Conservation (phyloP, 495 filamentous ascomycete genomes). For the Bacidia gigantensis region DNA sequence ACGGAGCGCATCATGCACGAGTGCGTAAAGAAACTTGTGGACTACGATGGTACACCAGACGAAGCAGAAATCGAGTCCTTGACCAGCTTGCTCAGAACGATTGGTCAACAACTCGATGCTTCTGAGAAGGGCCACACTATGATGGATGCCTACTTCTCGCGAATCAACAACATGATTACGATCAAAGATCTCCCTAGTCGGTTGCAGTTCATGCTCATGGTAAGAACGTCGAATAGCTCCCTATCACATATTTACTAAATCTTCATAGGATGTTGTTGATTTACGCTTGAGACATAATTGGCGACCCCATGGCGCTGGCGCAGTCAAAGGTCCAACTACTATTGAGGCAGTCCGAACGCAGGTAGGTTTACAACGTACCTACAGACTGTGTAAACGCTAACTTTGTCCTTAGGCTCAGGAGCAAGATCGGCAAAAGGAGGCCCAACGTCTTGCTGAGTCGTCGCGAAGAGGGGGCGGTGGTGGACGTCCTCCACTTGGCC, state of each 20-base stretch:
- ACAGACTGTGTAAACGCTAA: too few relatives aligned
- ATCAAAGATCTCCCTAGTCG: slow-evolving; percentile 69
- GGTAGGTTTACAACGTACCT: too few relatives aligned
- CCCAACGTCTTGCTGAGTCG: slow-evolving; percentile 34
- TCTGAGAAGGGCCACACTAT: slow-evolving; percentile 66
- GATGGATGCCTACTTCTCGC: slow-evolving; percentile 89
- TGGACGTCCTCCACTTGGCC: slow-evolving; percentile 56
- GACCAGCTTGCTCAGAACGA: slow-evolving; percentile 79
- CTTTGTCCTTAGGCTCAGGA: slow-evolving; percentile 67
- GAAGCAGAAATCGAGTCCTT: slow-evolving; percentile 89
- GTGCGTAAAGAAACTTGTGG: slow-evolving; percentile 90
- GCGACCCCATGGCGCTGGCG: slow-evolving; percentile 59
- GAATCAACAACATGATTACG: slow-evolving; percentile 68
- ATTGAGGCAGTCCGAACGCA: slow-evolving; percentile 81
- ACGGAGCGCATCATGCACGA: slow-evolving; percentile 99
- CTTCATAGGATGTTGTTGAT: slow-evolving; percentile 65
- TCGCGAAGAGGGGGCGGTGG: slow-evolving; percentile 35
- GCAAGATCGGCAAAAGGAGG: slow-evolving; percentile 50
- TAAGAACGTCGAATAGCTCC: slow-evolving; percentile 21
- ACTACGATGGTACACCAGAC: slow-evolving; percentile 86
- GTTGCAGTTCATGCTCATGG: slow-evolving; percentile 88
- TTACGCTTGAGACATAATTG: slow-evolving; percentile 53
- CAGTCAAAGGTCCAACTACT: slow-evolving; percentile 89
- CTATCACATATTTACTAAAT: slow-evolving; percentile 1
- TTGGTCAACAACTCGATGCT: slow-evolving; percentile 69